phyloP scores from a whole-genome alignment of 148 eudicot species.

The Chenopodium berlandieri region DNA sequence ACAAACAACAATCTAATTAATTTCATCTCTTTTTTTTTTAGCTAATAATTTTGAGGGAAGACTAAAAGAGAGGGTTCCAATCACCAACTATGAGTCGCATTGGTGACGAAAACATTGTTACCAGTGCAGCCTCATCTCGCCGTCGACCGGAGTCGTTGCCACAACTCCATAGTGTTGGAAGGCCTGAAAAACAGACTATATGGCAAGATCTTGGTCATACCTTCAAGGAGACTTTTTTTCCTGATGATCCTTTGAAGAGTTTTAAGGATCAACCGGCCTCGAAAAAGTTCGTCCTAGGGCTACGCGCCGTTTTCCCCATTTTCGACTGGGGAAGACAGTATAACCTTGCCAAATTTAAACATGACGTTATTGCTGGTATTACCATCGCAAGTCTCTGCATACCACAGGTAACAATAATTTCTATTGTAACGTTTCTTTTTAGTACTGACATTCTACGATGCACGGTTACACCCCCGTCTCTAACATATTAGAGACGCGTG shows the following conservation, averaged over 20 bases:
- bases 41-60: background rate
- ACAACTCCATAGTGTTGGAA: conserved; percentile 52
- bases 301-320: conserved; percentile 68
- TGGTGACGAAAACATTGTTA: conserved; percentile 12
- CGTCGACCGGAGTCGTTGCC: conserved; percentile 16
- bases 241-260: conserved; percentile 63
- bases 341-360: conserved; percentile 48
- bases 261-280: conserved; percentile 62
- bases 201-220: conserved; percentile 38
- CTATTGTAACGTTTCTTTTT: too few relatives aligned
- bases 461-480: too few relatives aligned
- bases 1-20: background rate
- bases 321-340: conserved; percentile 79
- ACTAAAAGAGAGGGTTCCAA: background rate
- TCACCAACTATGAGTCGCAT: conserved; percentile 22
- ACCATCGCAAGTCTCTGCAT: conserved; percentile 91
- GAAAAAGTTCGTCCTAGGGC: conserved; percentile 43
- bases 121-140: conserved; percentile 11
- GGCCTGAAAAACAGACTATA: conserved; percentile 50
- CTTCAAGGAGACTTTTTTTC: conserved; percentile 64
- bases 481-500: too few relatives aligned
- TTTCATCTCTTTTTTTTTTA: background rate
- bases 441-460: too few relatives aligned
- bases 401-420: conserved; percentile 59
- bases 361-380: conserved; percentile 76